Percentiles rank a stretch among this genome's conserved stretches.
phyloP scores from a whole-genome alignment of 2,329 filamentous ascomycete species.

The Xylaria sp. region DNA sequence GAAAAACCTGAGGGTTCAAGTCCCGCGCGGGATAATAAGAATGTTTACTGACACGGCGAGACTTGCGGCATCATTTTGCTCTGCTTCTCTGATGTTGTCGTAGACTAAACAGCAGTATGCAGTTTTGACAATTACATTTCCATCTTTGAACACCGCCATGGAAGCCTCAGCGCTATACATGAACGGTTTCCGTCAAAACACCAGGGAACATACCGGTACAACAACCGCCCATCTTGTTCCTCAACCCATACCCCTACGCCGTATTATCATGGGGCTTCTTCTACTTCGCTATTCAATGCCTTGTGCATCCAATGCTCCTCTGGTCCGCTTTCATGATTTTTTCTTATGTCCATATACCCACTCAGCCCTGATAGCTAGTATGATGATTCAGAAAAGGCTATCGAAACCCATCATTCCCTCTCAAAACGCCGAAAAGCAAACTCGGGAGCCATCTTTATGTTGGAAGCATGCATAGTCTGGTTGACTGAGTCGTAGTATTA shows the following conservation, averaged over 20 bases:
- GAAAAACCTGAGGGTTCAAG: background rate
- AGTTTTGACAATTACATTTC: constrained; percentile 26
- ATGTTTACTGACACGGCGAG: constrained; percentile 12
- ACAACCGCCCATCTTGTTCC: constrained; percentile 17
- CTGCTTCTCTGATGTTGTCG: constrained; percentile 21
- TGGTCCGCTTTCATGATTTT: constrained; percentile 26
- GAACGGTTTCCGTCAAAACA: constrained; percentile 18
- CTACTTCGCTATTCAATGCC: constrained; percentile 27
- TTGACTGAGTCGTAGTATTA: constrained; percentile 42
- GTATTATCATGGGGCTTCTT: constrained; percentile 24
- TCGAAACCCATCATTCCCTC: constrained; percentile 44
- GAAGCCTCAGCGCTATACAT: constrained; percentile 5
- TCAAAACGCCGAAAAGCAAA: constrained; percentile 48
- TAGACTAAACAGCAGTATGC: constrained; percentile 24
- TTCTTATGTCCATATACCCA: constrained; percentile 32
- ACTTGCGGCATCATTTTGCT: constrained; percentile 5
- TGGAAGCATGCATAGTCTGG: constrained; percentile 37
- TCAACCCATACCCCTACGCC: constrained; percentile 22
- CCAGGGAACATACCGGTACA: constrained; percentile 19
- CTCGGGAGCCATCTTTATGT: constrained; percentile 41
- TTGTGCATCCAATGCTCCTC: constrained; percentile 26
- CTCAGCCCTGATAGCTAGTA: constrained; percentile 32
- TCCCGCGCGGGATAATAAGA: background rate
- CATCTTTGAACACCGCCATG: constrained; percentile 10
- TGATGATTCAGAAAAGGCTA: constrained; percentile 39